Percentiles rank a stretch among this genome's conserved stretches.
Conservation (phyloP, 345 rosid genomes). For the Leavenworthia alabamica region DNA sequence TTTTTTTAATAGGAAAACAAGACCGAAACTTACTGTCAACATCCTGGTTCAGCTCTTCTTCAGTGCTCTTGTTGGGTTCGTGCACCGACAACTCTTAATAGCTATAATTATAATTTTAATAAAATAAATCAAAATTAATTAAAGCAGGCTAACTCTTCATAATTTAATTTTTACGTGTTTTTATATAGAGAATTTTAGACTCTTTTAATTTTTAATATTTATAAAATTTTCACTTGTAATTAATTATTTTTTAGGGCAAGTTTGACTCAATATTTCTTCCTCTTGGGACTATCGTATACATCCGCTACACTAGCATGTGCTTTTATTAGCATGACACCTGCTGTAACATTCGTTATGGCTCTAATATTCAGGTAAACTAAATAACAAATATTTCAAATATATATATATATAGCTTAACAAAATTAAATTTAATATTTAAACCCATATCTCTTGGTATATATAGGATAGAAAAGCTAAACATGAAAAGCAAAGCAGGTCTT, state of each 20-base stretch:
- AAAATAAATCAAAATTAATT: no score
- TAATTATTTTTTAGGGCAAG: slow-evolving; percentile 38
- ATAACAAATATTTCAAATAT: background rate
- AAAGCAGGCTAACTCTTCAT: background rate
- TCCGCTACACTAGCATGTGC: slow-evolving; percentile 66
- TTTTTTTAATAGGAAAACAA: slow-evolving; percentile 46
- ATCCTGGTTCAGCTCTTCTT: slow-evolving; percentile 55
- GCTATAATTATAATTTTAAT: background rate
- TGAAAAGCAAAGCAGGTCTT: slow-evolving; percentile 38
- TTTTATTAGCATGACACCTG: slow-evolving; percentile 64
- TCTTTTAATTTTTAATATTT: background rate
- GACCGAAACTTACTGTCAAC: slow-evolving; percentile 54
- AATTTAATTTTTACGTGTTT: background rate
- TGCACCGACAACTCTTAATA: background rate
- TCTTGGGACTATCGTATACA: slow-evolving; percentile 59
- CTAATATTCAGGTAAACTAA: slow-evolving; percentile 48
- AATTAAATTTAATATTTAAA: background rate
- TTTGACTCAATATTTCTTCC: slow-evolving; percentile 55
- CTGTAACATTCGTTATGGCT: slow-evolving; percentile 59
- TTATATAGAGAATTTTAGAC: background rate
- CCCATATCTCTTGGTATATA: slow-evolving; percentile 6
- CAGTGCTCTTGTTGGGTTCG: slow-evolving; percentile 65
- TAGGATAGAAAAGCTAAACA: slow-evolving; percentile 49
- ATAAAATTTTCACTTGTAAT: background rate
- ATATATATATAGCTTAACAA: background rate